These are phyloP conservation scores for Arthrobotrys sinensis DNA, from an alignment of 2,329 filamentous ascomycete species.

Conservation along the genomic window DNA sequence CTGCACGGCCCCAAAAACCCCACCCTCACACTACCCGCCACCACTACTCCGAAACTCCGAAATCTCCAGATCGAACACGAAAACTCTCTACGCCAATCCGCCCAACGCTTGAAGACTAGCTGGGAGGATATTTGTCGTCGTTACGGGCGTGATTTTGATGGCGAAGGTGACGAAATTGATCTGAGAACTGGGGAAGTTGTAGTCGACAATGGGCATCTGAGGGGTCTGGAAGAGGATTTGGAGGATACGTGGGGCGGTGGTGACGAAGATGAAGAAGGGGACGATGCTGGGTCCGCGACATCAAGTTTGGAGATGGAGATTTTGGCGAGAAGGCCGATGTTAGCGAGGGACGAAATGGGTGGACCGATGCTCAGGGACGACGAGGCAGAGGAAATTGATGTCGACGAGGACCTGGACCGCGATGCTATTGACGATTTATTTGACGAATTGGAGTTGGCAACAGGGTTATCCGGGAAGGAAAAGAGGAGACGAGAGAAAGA, in stretches of 20 bases:
- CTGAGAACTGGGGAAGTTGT: constrained; percentile 83
- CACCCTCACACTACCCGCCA: constrained; percentile 50
- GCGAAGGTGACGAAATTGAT: constrained; percentile 90
- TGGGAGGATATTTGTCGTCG: constrained; percentile 93
- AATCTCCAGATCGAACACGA: constrained; percentile 70
- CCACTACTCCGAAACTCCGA: constrained; percentile 54
- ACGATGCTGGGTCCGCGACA: constrained; percentile 40
- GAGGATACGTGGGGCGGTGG: constrained; percentile 72
- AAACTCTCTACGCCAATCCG: constrained; percentile 76
- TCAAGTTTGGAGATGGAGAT: constrained; percentile 55
- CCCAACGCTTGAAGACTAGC: constrained; percentile 81
- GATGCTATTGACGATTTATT: constrained; percentile 65
- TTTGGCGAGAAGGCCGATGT: constrained; percentile 45
- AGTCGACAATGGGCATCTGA: constrained; percentile 90
- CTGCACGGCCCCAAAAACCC: constrained; percentile 54
- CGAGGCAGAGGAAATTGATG: constrained; percentile 56
- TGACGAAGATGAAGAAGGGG: constrained; percentile 61
- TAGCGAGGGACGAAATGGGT: constrained; percentile 48
- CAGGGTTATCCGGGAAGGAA: constrained; percentile 27
- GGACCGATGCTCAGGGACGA: constrained; percentile 51
- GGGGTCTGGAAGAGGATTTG: constrained; percentile 71
- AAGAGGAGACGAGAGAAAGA: constrained; percentile 56
- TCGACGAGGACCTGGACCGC: constrained; percentile 54
- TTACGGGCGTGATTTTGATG: constrained; percentile 85
- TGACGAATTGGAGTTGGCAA: constrained; percentile 62